Evolutionary conservation across 306 rosid genomes (phyloP).

Genomic region (Phaseolus lunatus): DNA sequence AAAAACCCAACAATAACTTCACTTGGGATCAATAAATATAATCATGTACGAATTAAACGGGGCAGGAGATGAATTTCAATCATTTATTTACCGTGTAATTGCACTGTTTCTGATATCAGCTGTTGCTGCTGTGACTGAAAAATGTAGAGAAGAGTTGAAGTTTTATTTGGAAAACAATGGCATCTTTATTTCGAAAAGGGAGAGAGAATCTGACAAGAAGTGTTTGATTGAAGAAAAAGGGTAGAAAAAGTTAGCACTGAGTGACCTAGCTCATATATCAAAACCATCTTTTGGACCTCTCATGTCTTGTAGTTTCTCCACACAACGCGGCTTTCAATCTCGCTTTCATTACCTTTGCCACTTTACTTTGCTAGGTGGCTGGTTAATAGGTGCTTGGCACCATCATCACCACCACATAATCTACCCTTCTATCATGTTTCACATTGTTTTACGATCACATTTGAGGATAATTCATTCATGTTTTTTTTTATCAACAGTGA

Average conservation of each 20-base stretch:
- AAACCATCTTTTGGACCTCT: conserved; percentile 34
- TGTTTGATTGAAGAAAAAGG: conserved; percentile 31
- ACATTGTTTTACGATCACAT: too few species aligned
- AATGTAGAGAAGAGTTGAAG: neutral
- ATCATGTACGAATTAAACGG: neutral
- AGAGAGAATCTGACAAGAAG: conserved; percentile 2
- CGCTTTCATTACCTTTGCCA: conserved; percentile 39
- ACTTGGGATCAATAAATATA: neutral
- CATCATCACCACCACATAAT: neutral
- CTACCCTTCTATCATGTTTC: too few species aligned
- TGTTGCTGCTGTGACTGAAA: neutral
- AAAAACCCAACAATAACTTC: neutral
- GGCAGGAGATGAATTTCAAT: conserved; percentile 10
- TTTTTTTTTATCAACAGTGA: too few species aligned
- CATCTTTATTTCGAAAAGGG: neutral
- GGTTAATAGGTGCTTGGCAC: neutral
- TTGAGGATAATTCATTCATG: too few species aligned
- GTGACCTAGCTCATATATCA: conserved; percentile 12
- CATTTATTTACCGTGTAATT: conserved; percentile 4
- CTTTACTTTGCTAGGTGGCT: conserved; percentile 25
- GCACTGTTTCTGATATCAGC: neutral
- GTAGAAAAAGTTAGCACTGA: conserved; percentile 17
- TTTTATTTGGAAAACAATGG: neutral
- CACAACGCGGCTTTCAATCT: conserved; percentile 28
- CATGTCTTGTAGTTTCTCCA: conserved; percentile 42